phyloP scores from a whole-genome alignment of 2,329 filamentous ascomycete species.

The Teratosphaeria pseudoeucalypti region DNA sequence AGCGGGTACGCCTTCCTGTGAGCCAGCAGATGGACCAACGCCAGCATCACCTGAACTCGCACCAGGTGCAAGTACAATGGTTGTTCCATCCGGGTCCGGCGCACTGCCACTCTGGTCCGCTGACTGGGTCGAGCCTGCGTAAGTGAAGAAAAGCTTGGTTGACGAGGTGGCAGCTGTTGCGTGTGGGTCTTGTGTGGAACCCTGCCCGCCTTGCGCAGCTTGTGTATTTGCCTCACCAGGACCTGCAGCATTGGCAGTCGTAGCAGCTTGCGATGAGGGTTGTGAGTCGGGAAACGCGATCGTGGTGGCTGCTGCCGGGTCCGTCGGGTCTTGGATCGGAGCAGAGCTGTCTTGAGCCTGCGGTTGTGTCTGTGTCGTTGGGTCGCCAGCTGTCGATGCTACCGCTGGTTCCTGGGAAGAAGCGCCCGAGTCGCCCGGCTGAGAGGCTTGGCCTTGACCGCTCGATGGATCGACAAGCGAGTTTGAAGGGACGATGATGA shows the following conservation, averaged over 20 bases:
- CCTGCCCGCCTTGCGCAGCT: not conserved
- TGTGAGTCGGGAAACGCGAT: not conserved
- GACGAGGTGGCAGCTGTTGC: not conserved
- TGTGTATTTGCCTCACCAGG: not conserved
- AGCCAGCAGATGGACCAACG: not conserved
- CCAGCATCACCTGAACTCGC: not conserved
- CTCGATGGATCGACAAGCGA: not conserved
- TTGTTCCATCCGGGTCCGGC: not conserved
- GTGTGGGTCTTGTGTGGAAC: not conserved
- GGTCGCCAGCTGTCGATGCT: not conserved
- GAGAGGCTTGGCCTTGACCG: not conserved
- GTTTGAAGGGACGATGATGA: not conserved
- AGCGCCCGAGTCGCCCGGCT: not conserved
- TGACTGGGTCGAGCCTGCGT: not conserved
- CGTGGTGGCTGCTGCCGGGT: not conserved
- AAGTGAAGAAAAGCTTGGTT: not conserved
- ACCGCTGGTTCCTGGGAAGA: not conserved
- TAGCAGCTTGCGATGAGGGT: not conserved
- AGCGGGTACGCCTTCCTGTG: not conserved
- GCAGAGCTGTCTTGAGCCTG: not conserved
- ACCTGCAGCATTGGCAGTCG: not conserved
- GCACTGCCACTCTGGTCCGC: not conserved
- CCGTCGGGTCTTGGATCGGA: not conserved
- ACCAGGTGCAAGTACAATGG: not conserved
- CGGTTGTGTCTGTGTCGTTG: not conserved